These are phyloP conservation scores for Rhizopus delemar DNA, from an alignment of 371 early-diverging fungal genomes.

Conservation along the genomic window DNA sequence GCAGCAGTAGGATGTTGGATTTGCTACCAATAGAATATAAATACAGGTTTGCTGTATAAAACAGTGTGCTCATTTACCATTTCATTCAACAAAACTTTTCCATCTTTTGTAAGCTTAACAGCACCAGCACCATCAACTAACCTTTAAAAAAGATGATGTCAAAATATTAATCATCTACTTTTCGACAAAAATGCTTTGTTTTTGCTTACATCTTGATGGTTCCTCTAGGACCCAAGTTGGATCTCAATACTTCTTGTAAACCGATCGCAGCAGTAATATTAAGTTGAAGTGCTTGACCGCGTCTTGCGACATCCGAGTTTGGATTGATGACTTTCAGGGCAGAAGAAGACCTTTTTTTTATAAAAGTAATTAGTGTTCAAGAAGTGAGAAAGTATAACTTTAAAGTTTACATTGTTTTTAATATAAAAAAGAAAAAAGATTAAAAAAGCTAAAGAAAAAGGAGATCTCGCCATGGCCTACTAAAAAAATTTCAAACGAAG, in stretches of 20 bases:
- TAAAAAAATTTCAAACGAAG: slow-evolving; percentile 1
- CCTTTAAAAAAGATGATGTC: slow-evolving; percentile 50
- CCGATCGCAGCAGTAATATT: slow-evolving; percentile 97
- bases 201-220: slow-evolving; percentile 92
- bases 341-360: slow-evolving; percentile 38
- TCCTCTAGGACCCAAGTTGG: slow-evolving; percentile 99
- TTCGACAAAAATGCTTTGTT: not conserved
- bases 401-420: not conserved
- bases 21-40: slow-evolving; percentile 64
- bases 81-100: slow-evolving; percentile 95
- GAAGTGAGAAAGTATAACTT: not conserved
- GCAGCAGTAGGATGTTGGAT: slow-evolving; percentile 99
- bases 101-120: slow-evolving; percentile 96
- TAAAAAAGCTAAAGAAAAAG: not conserved
- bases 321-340: slow-evolving; percentile 95
- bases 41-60: no score
- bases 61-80: slow-evolving; percentile 67
- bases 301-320: slow-evolving; percentile 96
- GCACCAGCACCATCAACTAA: slow-evolving; percentile 95
- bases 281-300: slow-evolving; percentile 97
- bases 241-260: slow-evolving; percentile 91
- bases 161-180: not conserved
- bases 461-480: not conserved
- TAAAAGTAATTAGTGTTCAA: not conserved
- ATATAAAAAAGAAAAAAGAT: not conserved